These are phyloP conservation scores for Podospora pseudopauciseta DNA, from an alignment of 495 filamentous ascomycete species.

Conservation along the genomic window DNA sequence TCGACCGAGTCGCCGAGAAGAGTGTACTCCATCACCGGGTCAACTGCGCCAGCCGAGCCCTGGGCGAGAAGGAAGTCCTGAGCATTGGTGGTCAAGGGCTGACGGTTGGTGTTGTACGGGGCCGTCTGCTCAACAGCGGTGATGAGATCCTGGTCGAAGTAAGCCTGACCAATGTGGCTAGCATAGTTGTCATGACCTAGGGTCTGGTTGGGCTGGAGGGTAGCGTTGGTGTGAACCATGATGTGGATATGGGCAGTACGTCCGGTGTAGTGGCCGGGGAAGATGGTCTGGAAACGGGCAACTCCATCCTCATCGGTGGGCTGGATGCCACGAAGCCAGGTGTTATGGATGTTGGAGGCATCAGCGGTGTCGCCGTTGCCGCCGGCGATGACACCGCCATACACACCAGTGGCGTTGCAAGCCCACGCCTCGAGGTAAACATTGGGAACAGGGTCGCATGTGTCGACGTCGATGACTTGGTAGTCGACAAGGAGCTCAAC, in stretches of 20 bases:
- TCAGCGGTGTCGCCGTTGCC: constrained; percentile 42
- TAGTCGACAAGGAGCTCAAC: constrained; percentile 57
- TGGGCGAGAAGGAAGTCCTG: constrained; percentile 44
- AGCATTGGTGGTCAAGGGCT: constrained; percentile 48
- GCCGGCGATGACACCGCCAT: constrained; percentile 51
- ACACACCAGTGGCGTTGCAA: constrained; percentile 48
- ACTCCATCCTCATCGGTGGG: constrained; percentile 47
- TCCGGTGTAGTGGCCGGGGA: constrained; percentile 55
- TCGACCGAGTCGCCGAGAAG: constrained; percentile 50
- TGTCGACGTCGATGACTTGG: constrained; percentile 56
- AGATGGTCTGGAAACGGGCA: constrained; percentile 49
- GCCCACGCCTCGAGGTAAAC: constrained; percentile 61
- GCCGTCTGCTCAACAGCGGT: constrained; percentile 50
- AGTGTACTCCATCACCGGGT: constrained; percentile 54
- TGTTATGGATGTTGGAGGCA: constrained; percentile 44
- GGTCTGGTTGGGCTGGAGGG: constrained; percentile 45
- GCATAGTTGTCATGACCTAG: constrained; percentile 42
- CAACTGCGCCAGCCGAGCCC: constrained; percentile 38
- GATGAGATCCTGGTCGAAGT: constrained; percentile 59
- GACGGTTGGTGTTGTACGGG: constrained; percentile 56
- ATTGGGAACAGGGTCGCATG: constrained; percentile 53
- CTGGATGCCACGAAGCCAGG: constrained; percentile 52
- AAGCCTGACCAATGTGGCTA: constrained; percentile 60
- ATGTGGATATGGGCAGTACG: constrained; percentile 45
- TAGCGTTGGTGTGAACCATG: constrained; percentile 46